Evolutionary conservation across 805 yeast genomes (phyloP).

Genomic region (Wickerhamiella siamensis): DNA sequence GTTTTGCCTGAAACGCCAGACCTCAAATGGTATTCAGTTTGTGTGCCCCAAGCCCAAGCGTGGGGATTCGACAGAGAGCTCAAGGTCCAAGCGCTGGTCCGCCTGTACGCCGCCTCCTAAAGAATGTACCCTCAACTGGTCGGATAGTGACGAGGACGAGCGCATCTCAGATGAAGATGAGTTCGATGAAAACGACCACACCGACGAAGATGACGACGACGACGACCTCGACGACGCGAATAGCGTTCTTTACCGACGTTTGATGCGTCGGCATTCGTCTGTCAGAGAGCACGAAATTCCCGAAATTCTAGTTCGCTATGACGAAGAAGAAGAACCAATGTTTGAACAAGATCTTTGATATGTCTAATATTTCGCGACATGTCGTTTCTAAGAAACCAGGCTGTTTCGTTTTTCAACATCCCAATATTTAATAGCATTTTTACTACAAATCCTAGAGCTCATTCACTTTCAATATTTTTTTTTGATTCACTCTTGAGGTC

Average conservation of each 20-base stretch:
- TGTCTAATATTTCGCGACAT: too few relatives aligned
- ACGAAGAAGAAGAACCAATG: not conserved
- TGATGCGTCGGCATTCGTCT: not conserved
- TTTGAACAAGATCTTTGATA: not conserved
- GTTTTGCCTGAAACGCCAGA: not conserved
- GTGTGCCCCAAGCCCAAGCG: conserved; percentile 3
- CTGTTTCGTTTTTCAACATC: too few relatives aligned
- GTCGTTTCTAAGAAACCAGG: too few relatives aligned
- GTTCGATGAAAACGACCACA: not conserved
- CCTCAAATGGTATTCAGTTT: not conserved
- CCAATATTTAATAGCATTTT: too few relatives aligned
- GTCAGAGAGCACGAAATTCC: too few relatives aligned
- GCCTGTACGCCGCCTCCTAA: conserved; percentile 1
- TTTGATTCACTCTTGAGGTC: too few relatives aligned
- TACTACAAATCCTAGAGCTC: too few relatives aligned
- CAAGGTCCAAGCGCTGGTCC: not conserved
- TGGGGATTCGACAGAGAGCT: not conserved
- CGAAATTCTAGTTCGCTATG: not conserved
- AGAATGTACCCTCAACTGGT: not conserved
- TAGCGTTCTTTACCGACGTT: not conserved
- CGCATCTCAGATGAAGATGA: not conserved
- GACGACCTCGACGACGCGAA: not conserved
- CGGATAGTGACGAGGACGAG: too few relatives aligned
- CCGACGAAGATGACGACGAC: not conserved
- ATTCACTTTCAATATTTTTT: too few relatives aligned